Conservation (phyloP, 331 rosid genomes). For the Saraca asoca region DNA sequence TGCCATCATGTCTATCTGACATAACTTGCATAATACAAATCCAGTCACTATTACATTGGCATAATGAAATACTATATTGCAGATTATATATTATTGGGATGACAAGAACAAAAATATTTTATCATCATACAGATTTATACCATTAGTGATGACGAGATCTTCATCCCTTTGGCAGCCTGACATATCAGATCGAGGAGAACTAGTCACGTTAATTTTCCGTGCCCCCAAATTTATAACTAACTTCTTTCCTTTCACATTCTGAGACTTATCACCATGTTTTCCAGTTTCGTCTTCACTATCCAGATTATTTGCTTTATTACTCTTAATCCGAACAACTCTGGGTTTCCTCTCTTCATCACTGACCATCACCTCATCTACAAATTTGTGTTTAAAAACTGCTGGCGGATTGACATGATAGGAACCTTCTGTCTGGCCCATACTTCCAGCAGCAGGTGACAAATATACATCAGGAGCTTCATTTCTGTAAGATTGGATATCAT, state of each 20-base stretch:
- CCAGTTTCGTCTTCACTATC: constrained; percentile 76
- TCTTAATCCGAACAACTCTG: constrained; percentile 73
- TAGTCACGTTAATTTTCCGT: constrained; percentile 78
- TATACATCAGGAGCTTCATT: constrained; percentile 57
- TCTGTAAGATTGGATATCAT: constrained; percentile 55
- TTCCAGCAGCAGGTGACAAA: constrained; percentile 75
- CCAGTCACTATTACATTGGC: too few species aligned
- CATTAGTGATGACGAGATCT: constrained; percentile 50
- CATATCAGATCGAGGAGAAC: constrained; percentile 81
- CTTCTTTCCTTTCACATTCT: constrained; percentile 79
- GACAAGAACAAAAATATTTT: too few species aligned
- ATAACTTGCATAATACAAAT: too few species aligned
- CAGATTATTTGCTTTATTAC: constrained; percentile 54
- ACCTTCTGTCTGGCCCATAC: constrained; percentile 64
- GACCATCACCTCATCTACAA: constrained; percentile 93
- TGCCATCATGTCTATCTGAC: too few species aligned
- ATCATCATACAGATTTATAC: too few species aligned
- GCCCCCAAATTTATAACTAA: constrained; percentile 87
- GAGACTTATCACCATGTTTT: constrained; percentile 58
- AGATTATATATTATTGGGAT: too few species aligned
- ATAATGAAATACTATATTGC: too few species aligned
- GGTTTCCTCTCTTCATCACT: constrained; percentile 81
- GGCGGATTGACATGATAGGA: constrained; percentile 51
- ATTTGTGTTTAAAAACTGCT: constrained; percentile 73
- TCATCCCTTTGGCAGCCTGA: constrained; percentile 82